Percentiles rank a stretch among this genome's conserved stretches.
Evolutionary conservation across 108 stramenopile genomes (phyloP).

Genomic region (Cyclotella atomus): DNA sequence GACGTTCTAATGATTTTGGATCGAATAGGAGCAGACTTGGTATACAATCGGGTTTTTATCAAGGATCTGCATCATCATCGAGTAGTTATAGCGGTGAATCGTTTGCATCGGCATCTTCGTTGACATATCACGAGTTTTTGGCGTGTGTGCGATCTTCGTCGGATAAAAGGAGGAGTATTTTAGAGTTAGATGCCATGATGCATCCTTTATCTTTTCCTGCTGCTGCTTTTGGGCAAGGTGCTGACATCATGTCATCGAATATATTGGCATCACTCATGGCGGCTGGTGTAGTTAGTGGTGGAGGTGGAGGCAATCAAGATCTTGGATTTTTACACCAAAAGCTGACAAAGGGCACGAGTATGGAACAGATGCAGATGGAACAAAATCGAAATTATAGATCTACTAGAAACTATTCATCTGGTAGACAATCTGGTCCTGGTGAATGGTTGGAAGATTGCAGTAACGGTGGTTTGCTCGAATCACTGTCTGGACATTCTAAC

Average conservation of each 20-base stretch:
- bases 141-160: slow-evolving; percentile 60
- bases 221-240: slow-evolving; percentile 5
- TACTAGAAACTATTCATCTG: too few species aligned
- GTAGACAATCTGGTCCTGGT: slow-evolving; percentile 6
- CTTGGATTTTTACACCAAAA: slow-evolving; percentile 30
- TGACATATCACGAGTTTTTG: slow-evolving; percentile 71
- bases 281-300: slow-evolving; percentile 4
- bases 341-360: slow-evolving; percentile 59
- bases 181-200: slow-evolving; percentile 68
- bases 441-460: not conserved
- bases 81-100: slow-evolving; percentile 28
- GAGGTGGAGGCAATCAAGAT: slow-evolving; percentile 18
- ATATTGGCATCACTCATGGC: slow-evolving; percentile 12
- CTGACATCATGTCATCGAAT: slow-evolving; percentile 8
- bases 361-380: too few species aligned
- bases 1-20: not conserved
- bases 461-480: too few species aligned
- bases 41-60: slow-evolving; percentile 54
- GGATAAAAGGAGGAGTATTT: slow-evolving; percentile 50
- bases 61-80: slow-evolving; percentile 30
- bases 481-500: too few species aligned
- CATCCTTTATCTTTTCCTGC: slow-evolving; percentile 32
- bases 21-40: slow-evolving; percentile 41
- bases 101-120: slow-evolving; percentile 49
- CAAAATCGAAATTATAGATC: too few species aligned